phyloP scores from a whole-genome alignment of 139 green algal species.

The Picochlorum costavermella region DNA sequence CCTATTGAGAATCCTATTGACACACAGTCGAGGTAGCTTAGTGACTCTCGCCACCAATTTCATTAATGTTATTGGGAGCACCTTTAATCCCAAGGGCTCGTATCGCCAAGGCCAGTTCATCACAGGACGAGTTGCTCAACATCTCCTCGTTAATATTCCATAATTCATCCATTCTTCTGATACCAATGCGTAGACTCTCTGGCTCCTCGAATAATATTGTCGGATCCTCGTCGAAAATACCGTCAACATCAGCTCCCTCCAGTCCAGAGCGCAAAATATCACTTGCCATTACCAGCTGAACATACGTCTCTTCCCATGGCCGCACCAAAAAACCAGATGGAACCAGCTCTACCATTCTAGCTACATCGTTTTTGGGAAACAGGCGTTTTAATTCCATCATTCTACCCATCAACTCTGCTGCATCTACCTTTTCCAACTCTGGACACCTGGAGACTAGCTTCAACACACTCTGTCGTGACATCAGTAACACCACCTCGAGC shows the following conservation, averaged over 20 bases:
- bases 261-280: constrained; percentile 10
- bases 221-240: constrained; percentile 25
- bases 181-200: constrained; percentile 8
- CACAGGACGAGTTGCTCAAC: constrained; percentile 14
- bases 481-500: constrained; percentile 1
- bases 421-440: neutral
- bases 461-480: neutral
- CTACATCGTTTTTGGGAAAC: constrained; percentile 20
- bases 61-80: constrained; percentile 5
- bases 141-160: constrained; percentile 23
- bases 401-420: neutral
- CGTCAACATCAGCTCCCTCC: constrained; percentile 16
- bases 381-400: constrained; percentile 26
- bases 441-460: neutral
- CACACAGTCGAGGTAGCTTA: no score
- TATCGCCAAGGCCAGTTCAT: constrained; percentile 21
- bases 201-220: constrained; percentile 21
- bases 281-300: neutral
- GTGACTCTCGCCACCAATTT: neutral
- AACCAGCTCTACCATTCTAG: constrained; percentile 26
- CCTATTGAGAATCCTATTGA: no score
- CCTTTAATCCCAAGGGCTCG: constrained; percentile 16
- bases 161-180: constrained; percentile 20
- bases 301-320: constrained; percentile 4
- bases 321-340: constrained; percentile 15